Conservation (phyloP, 805 yeast species). For the Saitoella complicata region DNA sequence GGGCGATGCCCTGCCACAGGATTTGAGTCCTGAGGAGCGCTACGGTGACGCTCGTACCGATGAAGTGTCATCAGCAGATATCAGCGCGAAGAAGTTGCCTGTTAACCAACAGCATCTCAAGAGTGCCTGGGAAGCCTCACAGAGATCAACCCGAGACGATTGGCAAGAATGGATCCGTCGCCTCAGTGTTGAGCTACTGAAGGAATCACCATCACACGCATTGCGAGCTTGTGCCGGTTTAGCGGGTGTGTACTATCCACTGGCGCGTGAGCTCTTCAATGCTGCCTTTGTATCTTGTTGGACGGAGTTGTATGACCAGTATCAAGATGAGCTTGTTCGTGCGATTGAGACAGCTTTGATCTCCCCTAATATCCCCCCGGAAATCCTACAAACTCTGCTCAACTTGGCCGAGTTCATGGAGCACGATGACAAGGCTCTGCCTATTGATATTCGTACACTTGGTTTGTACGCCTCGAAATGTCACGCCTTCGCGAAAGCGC, state of each 20-base stretch:
- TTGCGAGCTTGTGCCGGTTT: slow-evolving; percentile 80
- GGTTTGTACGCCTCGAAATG: slow-evolving; percentile 89
- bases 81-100: slow-evolving; percentile 59
- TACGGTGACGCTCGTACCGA: slow-evolving; percentile 26
- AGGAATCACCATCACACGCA: slow-evolving; percentile 89
- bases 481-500: slow-evolving; percentile 94
- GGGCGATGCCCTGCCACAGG: slow-evolving; percentile 76
- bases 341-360: slow-evolving; percentile 75
- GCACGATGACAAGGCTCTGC: slow-evolving; percentile 87
- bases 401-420: slow-evolving; percentile 94
- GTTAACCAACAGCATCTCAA: slow-evolving; percentile 48
- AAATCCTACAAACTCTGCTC: slow-evolving; percentile 74
- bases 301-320: slow-evolving; percentile 76
- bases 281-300: slow-evolving; percentile 93
- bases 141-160: slow-evolving; percentile 78
- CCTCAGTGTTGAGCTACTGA: slow-evolving; percentile 66
- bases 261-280: slow-evolving; percentile 82
- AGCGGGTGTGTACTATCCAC: slow-evolving; percentile 72
- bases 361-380: slow-evolving; percentile 87
- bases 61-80: slow-evolving; percentile 49
- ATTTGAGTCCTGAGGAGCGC: slow-evolving; percentile 44
- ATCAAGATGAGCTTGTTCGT: slow-evolving; percentile 77
- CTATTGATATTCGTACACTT: slow-evolving; percentile 74
- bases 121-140: slow-evolving; percentile 82
- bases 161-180: slow-evolving; percentile 97